Evolutionary conservation across 1,284 basidiomycete species (phyloP), one percentile per base, ranked within the genome.

Genomic region (Xerocomus minutiporus): DNA sequence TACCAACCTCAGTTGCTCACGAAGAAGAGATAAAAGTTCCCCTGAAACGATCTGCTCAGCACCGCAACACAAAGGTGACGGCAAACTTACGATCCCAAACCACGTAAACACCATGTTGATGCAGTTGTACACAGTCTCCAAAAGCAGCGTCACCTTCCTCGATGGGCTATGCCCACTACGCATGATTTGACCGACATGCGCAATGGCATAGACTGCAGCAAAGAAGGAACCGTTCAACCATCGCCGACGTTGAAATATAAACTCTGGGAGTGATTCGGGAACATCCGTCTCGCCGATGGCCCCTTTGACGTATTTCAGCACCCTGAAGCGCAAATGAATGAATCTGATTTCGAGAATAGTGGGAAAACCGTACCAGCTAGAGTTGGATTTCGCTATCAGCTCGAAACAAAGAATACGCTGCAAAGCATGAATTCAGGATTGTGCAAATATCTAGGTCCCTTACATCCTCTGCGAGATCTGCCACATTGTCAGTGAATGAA

Each of bases 141-240:
- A 63, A 67, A 92, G 83, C 46, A 97, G 74, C 49, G 82, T 68
- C 29, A 79, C 60, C 70, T 97, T 97, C 39, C 95, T 82, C 53
- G 81, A 71, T 23, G 83, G 61, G 58, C 89, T 91, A 68, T 99
- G 96, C 1, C 91, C 92, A 7, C 91, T 93, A 9, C 81, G 78
- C 69, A 92, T 72, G 46, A 97, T 86, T 69, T 97, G 94, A 7
- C 86, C 81, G 4, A 86, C 79, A 68, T 98, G 93, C 4, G 85
- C 86, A 46, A 91, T 82, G 9, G 88, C 83, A 66, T 91, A 91
- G 8, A 90, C 83, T 4, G 93, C 90, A 8, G 96, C 95, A 64
- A 98, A 98, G 75, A 99, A 96, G 0, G 93, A 97, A 7, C 93
- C 93, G 61, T 93, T 93, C 5, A 93, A 77, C 88, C 94, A 97